phyloP scores from a whole-genome alignment of 164 flowering plant species.

The Akebia trifoliata region DNA sequence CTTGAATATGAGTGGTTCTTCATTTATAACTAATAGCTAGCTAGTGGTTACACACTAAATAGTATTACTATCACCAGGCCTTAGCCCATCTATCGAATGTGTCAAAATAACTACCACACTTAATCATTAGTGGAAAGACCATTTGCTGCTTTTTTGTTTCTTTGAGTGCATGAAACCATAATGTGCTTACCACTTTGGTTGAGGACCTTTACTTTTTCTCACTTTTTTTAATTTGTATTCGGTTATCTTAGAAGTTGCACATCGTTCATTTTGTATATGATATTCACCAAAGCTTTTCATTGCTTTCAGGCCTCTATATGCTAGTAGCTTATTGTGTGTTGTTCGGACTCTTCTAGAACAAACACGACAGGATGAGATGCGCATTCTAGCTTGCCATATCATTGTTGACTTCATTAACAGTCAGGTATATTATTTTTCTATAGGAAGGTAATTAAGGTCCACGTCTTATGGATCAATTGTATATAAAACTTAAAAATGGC shows the following conservation, averaged over 20 bases:
- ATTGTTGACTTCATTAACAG: conserved; percentile 71
- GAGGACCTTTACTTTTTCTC: too few relatives aligned
- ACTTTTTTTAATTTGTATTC: too few relatives aligned
- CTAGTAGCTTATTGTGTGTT: conserved; percentile 62
- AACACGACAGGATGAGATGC: conserved; percentile 61
- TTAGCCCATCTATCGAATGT: too few relatives aligned
- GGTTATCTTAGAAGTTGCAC: not conserved
- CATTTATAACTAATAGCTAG: too few relatives aligned
- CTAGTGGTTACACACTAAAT: too few relatives aligned
- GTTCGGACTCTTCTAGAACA: conserved; percentile 75
- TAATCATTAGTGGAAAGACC: too few relatives aligned
- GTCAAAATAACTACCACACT: too few relatives aligned
- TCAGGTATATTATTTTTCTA: conserved; percentile 46
- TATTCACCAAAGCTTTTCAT: not conserved
- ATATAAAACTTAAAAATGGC: not conserved
- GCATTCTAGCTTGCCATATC: conserved; percentile 57
- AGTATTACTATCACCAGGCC: too few relatives aligned
- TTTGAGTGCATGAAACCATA: too few relatives aligned
- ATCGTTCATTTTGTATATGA: not conserved
- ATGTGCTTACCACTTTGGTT: too few relatives aligned
- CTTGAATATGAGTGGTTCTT: too few relatives aligned
- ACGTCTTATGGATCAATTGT: not conserved
- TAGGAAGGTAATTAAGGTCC: not conserved
- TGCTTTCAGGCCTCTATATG: conserved; percentile 77
- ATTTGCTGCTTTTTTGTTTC: too few relatives aligned